These are phyloP conservation scores for Escallonia rubra DNA, from an alignment of 129 eudicot genomes.

Conservation along the genomic window DNA sequence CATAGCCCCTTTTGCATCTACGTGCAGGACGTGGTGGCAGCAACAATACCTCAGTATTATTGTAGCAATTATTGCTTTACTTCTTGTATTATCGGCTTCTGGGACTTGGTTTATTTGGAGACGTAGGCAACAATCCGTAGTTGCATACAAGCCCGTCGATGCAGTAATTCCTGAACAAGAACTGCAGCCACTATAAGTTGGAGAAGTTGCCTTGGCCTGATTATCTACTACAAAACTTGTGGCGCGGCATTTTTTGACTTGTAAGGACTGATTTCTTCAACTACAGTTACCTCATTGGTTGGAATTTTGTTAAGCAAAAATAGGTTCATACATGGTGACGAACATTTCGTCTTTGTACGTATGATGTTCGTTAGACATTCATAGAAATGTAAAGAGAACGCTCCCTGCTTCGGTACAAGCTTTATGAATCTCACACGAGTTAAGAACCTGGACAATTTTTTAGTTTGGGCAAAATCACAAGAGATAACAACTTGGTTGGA, in stretches of 20 bases:
- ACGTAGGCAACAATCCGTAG: constrained; percentile 44
- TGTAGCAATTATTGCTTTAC: constrained; percentile 24
- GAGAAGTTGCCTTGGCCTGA: background rate
- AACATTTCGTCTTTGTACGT: constrained; percentile 17
- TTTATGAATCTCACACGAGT: background rate
- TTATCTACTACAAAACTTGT: background rate
- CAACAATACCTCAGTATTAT: constrained; percentile 39
- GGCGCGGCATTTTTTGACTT: constrained; percentile 1
- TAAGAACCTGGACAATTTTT: background rate
- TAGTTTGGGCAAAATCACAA: no score
- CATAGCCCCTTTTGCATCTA: background rate
- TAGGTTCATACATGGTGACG: constrained; percentile 7
- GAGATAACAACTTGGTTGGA: no score
- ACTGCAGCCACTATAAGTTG: constrained; percentile 65
- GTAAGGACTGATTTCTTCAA: constrained; percentile 14
- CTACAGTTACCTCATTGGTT: constrained; percentile 5
- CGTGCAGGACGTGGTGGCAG: constrained; percentile 76
- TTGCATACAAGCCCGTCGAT: constrained; percentile 78
- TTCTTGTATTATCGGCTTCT: constrained; percentile 39
- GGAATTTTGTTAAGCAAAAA: constrained; percentile 17
- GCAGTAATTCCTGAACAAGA: constrained; percentile 74
- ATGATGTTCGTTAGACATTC: constrained; percentile 3
- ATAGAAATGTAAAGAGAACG: constrained; percentile 26
- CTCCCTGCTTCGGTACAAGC: background rate
- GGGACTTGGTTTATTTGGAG: constrained; percentile 77